phyloP scores from a whole-genome alignment of 2,329 filamentous ascomycete genomes.

The Aspergillus pseudoterreus region DNA sequence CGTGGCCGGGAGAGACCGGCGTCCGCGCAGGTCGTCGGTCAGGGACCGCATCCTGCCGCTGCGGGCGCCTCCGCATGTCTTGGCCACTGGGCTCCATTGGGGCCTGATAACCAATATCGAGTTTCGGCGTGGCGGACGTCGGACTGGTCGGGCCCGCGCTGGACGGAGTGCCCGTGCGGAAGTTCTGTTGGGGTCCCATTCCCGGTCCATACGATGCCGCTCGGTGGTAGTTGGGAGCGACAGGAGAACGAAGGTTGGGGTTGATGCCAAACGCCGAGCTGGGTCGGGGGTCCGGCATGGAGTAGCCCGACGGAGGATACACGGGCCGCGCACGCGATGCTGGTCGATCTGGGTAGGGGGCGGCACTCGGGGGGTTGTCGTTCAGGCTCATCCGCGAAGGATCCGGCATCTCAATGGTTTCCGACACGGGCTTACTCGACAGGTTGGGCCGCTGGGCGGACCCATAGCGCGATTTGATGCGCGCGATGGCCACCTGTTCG shows the following conservation, averaged over 20 bases:
- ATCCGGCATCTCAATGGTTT: slow-evolving; percentile 48
- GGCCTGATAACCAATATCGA: slow-evolving; percentile 48
- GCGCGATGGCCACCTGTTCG: slow-evolving; percentile 81
- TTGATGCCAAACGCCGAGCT: slow-evolving; percentile 48
- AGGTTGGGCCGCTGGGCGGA: slow-evolving; percentile 50
- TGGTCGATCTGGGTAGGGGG: slow-evolving; percentile 42
- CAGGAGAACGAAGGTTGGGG: slow-evolving; percentile 44
- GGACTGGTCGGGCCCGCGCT: slow-evolving; percentile 29
- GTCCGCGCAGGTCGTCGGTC: slow-evolving; percentile 31
- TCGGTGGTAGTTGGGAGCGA: slow-evolving; percentile 30
- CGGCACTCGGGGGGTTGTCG: slow-evolving; percentile 30
- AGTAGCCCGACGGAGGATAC: slow-evolving; percentile 29
- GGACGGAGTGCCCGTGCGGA: slow-evolving; percentile 30
- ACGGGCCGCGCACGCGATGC: slow-evolving; percentile 31
- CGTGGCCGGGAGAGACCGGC: slow-evolving; percentile 22
- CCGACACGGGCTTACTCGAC: slow-evolving; percentile 37
- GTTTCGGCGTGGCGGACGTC: slow-evolving; percentile 30
- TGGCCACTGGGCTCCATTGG: slow-evolving; percentile 38
- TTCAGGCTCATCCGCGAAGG: slow-evolving; percentile 42
- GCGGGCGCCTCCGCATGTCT: slow-evolving; percentile 28
- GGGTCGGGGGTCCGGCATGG: slow-evolving; percentile 37
- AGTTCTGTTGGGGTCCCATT: slow-evolving; percentile 31
- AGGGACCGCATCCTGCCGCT: slow-evolving; percentile 24
- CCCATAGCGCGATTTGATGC: slow-evolving; percentile 78
- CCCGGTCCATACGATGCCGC: slow-evolving; percentile 30